These are phyloP conservation scores for Capsicum pubescens DNA, from an alignment of 257 asterid species.

Conservation along the genomic window DNA sequence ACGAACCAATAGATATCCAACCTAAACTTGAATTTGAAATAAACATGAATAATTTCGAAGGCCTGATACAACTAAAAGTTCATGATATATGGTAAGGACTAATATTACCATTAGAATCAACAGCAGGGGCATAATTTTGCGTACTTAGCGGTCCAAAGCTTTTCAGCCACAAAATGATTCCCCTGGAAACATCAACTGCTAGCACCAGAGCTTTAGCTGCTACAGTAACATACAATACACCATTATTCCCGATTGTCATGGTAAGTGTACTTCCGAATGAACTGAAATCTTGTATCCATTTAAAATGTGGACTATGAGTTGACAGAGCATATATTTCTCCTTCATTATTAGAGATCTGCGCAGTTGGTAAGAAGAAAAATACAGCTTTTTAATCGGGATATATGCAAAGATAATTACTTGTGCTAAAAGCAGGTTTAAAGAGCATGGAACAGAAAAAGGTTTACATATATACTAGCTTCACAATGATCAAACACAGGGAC, in stretches of 20 bases:
- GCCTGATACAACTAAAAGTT: background rate
- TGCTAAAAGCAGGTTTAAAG: background rate
- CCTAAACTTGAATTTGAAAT: conserved; percentile 51
- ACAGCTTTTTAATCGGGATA: background rate
- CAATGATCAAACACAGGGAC: conserved; percentile 87
- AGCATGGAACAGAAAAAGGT: conserved; percentile 25
- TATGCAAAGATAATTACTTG: background rate
- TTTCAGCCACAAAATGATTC: conserved; percentile 74
- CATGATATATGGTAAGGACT: background rate
- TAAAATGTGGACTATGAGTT: conserved; percentile 71
- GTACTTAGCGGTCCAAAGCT: conserved; percentile 71
- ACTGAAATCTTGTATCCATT: conserved; percentile 88
- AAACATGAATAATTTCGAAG: background rate
- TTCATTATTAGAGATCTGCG: conserved; percentile 71
- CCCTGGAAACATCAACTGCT: conserved; percentile 75
- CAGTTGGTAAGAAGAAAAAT: conserved; percentile 32
- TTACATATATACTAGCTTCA: conserved; percentile 86
- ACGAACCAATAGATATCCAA: conserved; percentile 90
- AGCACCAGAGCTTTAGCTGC: conserved; percentile 53
- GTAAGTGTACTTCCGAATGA: conserved; percentile 53
- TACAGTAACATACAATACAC: conserved; percentile 62
- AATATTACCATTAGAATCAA: conserved; percentile 73
- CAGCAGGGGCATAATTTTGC: conserved; percentile 71
- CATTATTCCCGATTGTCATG: conserved; percentile 80
- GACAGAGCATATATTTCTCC: conserved; percentile 91